Conservation (phyloP, 2,329 filamentous ascomycete genomes). For the Colletotrichum scovillei region DNA sequence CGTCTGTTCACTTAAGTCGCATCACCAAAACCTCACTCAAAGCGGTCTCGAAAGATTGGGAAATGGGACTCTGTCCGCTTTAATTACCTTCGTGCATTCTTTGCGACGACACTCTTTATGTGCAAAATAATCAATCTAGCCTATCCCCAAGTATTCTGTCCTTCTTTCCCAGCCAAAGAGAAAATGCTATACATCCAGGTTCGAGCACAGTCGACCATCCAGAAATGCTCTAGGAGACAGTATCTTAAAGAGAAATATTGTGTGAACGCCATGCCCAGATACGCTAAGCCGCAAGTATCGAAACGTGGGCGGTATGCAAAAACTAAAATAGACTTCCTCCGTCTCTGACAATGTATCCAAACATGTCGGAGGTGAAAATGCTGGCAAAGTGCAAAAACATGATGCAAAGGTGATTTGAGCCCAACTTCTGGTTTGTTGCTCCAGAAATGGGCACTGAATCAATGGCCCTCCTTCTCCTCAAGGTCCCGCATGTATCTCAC, state of each 20-base stretch:
- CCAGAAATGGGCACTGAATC: not conserved
- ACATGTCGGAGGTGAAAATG: not conserved
- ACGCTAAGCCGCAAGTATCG: conserved; percentile 3
- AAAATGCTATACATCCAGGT: conserved; percentile 21
- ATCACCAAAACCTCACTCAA: not conserved
- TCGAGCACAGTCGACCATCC: not conserved
- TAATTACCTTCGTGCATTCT: not conserved
- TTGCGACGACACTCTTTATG: not conserved
- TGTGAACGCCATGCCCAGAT: not conserved
- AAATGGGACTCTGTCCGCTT: not conserved
- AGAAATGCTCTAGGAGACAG: not conserved
- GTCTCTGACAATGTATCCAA: not conserved
- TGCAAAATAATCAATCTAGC: conserved; percentile 1
- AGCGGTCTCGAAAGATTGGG: not conserved
- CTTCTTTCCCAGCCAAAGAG: not conserved
- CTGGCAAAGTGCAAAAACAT: not conserved
- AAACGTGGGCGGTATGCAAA: not conserved
- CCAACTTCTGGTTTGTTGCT: not conserved
- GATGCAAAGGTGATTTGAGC: not conserved
- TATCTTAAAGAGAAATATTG: not conserved
- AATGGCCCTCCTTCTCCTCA: conserved; percentile 62
- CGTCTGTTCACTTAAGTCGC: not conserved
- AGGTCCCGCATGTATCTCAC: conserved; percentile 92
- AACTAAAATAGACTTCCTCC: not conserved
- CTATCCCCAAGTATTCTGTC: not conserved